Conservation (phyloP, 148 eudicot genomes). For the Silene uniflora region DNA sequence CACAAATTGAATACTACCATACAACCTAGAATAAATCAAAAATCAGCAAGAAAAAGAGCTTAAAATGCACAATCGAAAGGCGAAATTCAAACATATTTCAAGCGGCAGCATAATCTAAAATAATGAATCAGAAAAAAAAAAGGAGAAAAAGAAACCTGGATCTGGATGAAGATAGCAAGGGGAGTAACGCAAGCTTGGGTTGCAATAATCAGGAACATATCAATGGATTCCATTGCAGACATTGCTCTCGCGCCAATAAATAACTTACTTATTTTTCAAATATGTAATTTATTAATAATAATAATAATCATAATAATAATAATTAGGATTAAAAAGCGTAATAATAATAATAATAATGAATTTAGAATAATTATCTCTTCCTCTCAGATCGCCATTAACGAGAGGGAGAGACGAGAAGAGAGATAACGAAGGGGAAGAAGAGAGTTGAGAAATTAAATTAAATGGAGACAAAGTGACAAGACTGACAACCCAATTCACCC, state of each 20-base stretch:
- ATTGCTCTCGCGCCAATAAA: slow-evolving; percentile 20
- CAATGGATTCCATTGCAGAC: slow-evolving; percentile 55
- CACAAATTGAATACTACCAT: too few species aligned
- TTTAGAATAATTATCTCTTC: slow-evolving; percentile 13
- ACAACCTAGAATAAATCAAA: not conserved
- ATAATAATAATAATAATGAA: not conserved
- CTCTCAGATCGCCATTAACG: slow-evolving; percentile 57
- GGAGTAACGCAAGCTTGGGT: slow-evolving; percentile 58
- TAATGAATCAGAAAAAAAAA: not conserved
- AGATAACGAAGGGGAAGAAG: slow-evolving; percentile 11
- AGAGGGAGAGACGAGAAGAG: slow-evolving; percentile 15
- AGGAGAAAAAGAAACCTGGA: slow-evolving; percentile 50
- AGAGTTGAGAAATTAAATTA: too few species aligned
- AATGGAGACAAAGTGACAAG: too few species aligned
- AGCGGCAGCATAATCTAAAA: not conserved
- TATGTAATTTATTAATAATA: not conserved
- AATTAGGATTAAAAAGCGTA: not conserved
- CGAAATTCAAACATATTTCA: not conserved
- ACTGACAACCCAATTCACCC: too few species aligned
- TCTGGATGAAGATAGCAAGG: slow-evolving; percentile 65
- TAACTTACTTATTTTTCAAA: too few species aligned
- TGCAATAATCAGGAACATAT: slow-evolving; percentile 54
- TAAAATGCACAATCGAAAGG: not conserved
- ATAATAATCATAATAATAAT: too few species aligned
- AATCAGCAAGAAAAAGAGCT: not conserved